phyloP scores from a whole-genome alignment of 2,329 filamentous ascomycete species.

The Penicillium sp. region DNA sequence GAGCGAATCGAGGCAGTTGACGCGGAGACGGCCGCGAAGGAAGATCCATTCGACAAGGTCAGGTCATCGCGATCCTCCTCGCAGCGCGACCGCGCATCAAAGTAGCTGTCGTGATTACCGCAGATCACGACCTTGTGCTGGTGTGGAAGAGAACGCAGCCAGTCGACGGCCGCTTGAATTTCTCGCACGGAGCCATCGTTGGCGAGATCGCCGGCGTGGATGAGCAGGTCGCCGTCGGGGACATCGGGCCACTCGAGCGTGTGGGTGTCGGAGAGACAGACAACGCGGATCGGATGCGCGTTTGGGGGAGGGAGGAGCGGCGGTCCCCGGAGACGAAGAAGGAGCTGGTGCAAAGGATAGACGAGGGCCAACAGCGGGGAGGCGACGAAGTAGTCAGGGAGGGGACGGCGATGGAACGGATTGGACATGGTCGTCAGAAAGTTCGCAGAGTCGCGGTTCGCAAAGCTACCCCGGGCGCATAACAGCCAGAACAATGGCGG shows the following conservation, averaged over 20 bases:
- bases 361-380: constrained; percentile 67
- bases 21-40: constrained; percentile 32
- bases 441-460: neutral
- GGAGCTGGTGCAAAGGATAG: constrained; percentile 60
- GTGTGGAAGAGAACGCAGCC: constrained; percentile 72
- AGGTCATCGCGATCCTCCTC: constrained; percentile 51
- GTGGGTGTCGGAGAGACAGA: constrained; percentile 91
- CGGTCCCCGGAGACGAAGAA: constrained; percentile 65
- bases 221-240: constrained; percentile 76
- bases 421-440: constrained; percentile 31
- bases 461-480: neutral
- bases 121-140: constrained; percentile 75
- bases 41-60: constrained; percentile 6
- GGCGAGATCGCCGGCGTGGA: constrained; percentile 85
- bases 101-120: constrained; percentile 87
- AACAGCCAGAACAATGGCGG: neutral
- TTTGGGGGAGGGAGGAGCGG: constrained; percentile 59
- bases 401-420: constrained; percentile 50
- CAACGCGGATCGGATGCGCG: constrained; percentile 63
- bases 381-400: constrained; percentile 62
- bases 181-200: constrained; percentile 67
- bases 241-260: constrained; percentile 48
- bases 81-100: constrained; percentile 64
- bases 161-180: constrained; percentile 80
- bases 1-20: constrained; percentile 39